phyloP scores from a whole-genome alignment of 1,139 yeast species.

The Debaryomyces sp. region DNA sequence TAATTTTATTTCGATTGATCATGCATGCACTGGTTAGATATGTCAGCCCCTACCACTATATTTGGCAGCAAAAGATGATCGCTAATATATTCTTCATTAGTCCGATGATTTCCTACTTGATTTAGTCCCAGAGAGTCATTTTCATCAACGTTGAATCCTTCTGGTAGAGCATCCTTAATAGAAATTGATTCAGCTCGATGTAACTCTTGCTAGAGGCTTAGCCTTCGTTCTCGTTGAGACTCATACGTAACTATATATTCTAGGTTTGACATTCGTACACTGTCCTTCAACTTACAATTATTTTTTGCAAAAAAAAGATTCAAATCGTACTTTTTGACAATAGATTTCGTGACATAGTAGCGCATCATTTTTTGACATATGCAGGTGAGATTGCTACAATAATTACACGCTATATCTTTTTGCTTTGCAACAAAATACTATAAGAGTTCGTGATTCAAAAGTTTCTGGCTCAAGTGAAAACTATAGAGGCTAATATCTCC shows the following conservation, averaged over 20 bases:
- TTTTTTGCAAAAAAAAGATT: too few species aligned
- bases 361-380: too few species aligned
- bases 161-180: conserved; percentile 8
- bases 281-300: neutral
- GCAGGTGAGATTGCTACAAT: neutral
- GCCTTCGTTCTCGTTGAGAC: conserved; percentile 3
- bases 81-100: neutral
- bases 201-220: conserved; percentile 5
- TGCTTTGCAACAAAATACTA: too few species aligned
- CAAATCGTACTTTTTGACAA: too few species aligned
- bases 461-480: too few species aligned
- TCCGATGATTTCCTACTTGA: neutral
- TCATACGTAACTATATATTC: neutral
- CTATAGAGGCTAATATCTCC: too few species aligned
- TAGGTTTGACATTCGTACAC: neutral
- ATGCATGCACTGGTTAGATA: too few species aligned
- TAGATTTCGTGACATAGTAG: too few species aligned
- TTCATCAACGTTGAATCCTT: conserved; percentile 8
- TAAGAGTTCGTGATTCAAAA: too few species aligned
- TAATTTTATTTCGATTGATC: too few species aligned
- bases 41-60: neutral
- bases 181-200: conserved; percentile 5
- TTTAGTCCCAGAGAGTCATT: neutral
- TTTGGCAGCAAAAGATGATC: neutral
- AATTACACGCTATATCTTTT: too few species aligned